phyloP scores from a whole-genome alignment of 176 grass and related monocot genomes.

The Zoysia pacifica region DNA sequence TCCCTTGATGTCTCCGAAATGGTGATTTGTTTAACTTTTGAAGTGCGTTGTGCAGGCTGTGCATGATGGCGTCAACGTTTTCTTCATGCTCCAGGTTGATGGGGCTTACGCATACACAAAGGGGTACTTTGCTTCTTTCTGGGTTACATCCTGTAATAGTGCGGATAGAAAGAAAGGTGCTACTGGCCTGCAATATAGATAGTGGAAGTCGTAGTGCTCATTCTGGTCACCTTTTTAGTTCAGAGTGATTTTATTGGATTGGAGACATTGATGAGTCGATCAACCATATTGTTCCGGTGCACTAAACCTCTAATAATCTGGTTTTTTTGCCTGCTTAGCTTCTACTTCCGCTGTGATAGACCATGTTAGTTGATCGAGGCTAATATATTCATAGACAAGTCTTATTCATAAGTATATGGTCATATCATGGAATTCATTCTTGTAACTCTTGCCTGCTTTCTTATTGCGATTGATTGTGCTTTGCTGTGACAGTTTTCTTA shows the following conservation, averaged over 20 bases:
- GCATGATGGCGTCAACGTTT: constrained; percentile 87
- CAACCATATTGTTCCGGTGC: constrained; percentile 23
- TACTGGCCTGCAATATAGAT: background rate
- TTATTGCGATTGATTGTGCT: background rate
- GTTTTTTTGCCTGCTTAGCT: constrained; percentile 2
- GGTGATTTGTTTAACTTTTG: constrained; percentile 45
- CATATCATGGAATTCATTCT: constrained; percentile 3
- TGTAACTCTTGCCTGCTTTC: background rate
- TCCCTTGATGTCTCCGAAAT: constrained; percentile 30
- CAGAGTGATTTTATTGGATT: constrained; percentile 17
- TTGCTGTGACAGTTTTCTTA: background rate
- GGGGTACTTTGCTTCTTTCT: constrained; percentile 64
- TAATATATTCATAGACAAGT: constrained; percentile 6
- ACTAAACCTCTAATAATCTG: background rate
- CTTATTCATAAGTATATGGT: constrained; percentile 1
- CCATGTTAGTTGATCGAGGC: background rate
- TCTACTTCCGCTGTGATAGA: background rate
- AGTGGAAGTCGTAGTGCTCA: constrained; percentile 38
- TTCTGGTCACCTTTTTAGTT: constrained; percentile 30
- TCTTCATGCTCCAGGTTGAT: constrained; percentile 90
- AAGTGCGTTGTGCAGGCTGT: constrained; percentile 68
- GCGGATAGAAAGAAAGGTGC: constrained; percentile 2
- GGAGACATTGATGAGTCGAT: constrained; percentile 15
- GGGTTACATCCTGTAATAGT: constrained; percentile 1
- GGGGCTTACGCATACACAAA: constrained; percentile 79